These are phyloP conservation scores for Lachancea dasiensis DNA, from an alignment of 805 yeast genomes.

Conservation along the genomic window DNA sequence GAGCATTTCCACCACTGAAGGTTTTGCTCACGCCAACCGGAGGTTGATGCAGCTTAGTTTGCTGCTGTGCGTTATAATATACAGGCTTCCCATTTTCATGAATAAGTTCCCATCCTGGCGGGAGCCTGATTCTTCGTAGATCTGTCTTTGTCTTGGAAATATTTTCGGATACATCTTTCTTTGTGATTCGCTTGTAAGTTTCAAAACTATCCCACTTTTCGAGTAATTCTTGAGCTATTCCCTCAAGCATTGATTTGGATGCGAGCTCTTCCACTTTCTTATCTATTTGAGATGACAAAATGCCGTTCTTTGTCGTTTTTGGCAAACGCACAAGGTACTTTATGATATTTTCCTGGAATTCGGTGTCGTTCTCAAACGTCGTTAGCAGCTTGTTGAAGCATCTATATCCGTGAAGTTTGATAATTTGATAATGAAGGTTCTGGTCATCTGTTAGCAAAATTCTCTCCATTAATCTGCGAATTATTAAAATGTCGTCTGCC, in stretches of 20 bases:
- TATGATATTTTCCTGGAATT: constrained; percentile 44
- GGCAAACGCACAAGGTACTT: constrained; percentile 61
- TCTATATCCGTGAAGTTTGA: constrained; percentile 81
- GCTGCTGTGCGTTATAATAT: constrained; percentile 29
- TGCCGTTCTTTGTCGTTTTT: constrained; percentile 67
- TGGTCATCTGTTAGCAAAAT: constrained; percentile 48
- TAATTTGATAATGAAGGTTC: constrained; percentile 49
- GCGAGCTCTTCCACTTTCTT: constrained; percentile 45
- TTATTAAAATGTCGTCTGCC: constrained; percentile 59
- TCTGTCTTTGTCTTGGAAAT: constrained; percentile 23
- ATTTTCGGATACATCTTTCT: constrained; percentile 34
- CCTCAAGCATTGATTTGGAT: constrained; percentile 19
- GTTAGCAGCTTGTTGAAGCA: constrained; percentile 59
- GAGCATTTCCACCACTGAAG: constrained; percentile 2
- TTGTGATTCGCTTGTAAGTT: constrained; percentile 82
- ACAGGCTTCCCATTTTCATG: constrained; percentile 32
- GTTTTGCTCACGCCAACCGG: constrained; percentile 20
- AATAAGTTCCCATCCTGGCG: constrained; percentile 33
- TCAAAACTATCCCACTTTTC: constrained; percentile 67
- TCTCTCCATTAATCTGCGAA: constrained; percentile 62
- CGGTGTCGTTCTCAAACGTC: constrained; percentile 35
- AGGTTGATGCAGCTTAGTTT: constrained; percentile 28
- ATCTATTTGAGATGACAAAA: constrained; percentile 69
- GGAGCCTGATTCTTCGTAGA: constrained; percentile 29
- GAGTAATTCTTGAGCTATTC: constrained; percentile 39